Conservation (phyloP, 192 early-diverging fungal genomes). For the Mortierella alpina region DNA sequence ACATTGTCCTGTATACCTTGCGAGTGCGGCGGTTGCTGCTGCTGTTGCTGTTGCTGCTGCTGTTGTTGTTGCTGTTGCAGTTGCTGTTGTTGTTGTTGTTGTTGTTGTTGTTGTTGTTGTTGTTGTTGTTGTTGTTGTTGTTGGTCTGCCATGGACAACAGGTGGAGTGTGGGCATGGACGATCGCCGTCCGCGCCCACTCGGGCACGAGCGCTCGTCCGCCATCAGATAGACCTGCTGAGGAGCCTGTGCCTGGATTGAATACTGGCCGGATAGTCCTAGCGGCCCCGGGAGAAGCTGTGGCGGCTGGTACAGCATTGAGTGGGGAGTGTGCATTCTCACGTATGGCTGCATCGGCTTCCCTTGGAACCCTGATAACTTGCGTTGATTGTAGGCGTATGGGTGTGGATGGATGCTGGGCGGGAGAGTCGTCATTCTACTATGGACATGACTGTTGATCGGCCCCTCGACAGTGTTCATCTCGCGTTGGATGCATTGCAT, state of each 20-base stretch:
- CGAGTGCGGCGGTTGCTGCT: neutral
- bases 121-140: slow-evolving; percentile 6
- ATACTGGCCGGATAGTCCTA: too few relatives aligned
- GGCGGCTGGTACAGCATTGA: too few relatives aligned
- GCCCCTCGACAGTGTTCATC: too few relatives aligned
- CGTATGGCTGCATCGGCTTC: too few relatives aligned
- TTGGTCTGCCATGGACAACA: slow-evolving; percentile 1
- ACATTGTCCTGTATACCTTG: too few relatives aligned
- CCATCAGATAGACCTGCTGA: slow-evolving; percentile 5
- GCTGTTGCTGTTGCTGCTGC: neutral
- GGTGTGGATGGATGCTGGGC: neutral
- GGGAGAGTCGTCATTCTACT: too few relatives aligned
- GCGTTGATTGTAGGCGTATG: neutral
- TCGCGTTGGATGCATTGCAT: too few relatives aligned
- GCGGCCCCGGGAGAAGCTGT: too few relatives aligned
- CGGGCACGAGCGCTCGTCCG: neutral
- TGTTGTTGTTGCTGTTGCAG: slow-evolving; percentile 4
- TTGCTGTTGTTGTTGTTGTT: neutral
- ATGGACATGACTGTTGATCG: too few relatives aligned
- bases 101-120: slow-evolving; percentile 5
- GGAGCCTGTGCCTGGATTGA: too few relatives aligned
- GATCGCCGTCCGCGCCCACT: slow-evolving; percentile 6
- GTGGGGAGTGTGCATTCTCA: too few relatives aligned
- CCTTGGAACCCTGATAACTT: too few relatives aligned
- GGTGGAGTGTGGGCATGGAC: slow-evolving; percentile 17